Evolutionary conservation across 371 early-diverging fungal species (phyloP).

Genomic region (Nematocida displodere): DNA sequence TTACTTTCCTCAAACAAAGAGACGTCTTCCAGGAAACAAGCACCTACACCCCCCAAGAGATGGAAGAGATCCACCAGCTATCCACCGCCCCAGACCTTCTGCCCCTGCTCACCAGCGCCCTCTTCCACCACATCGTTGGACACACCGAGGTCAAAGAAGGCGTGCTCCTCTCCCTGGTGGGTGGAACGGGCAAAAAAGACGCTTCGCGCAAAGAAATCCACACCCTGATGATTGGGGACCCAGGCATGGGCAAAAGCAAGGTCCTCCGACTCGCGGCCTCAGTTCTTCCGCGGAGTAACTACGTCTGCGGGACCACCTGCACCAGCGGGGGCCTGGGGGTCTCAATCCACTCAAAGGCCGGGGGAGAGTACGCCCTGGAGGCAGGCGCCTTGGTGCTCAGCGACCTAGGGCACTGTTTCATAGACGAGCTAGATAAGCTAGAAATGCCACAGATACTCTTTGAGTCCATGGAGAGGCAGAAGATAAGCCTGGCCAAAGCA

Average conservation of each 20-base stretch:
- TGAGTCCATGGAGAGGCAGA: conserved; percentile 64
- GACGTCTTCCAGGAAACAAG: conserved; percentile 1
- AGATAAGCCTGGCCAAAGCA: conserved; percentile 62
- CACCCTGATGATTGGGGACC: conserved; percentile 67
- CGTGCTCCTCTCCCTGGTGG: conserved; percentile 69
- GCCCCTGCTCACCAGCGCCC: conserved; percentile 66
- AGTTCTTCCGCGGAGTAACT: conserved; percentile 68
- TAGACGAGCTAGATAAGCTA: conserved; percentile 71
- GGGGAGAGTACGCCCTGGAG: conserved; percentile 73
- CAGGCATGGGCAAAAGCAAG: conserved; percentile 70
- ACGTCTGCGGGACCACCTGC: conserved; percentile 68
- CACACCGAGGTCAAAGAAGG: conserved; percentile 71
- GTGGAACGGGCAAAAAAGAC: conserved; percentile 66
- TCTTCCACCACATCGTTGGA: conserved; percentile 70
- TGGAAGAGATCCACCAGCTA: conserved; percentile 60
- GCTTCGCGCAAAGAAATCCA: conserved; percentile 59
- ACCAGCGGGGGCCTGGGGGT: conserved; percentile 75
- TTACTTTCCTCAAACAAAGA: conserved; percentile 55
- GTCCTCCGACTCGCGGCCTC: conserved; percentile 66
- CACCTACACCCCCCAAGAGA: conserved; percentile 11
- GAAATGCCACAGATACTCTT: conserved; percentile 60
- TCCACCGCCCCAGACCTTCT: conserved; percentile 65
- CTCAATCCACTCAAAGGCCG: conserved; percentile 70
- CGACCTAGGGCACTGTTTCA: conserved; percentile 69
- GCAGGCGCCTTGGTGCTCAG: conserved; percentile 70